Percentiles rank a stretch among this genome's conserved stretches.
phyloP scores from a whole-genome alignment of 305 asterid genomes.

The Solanum hybrid region DNA sequence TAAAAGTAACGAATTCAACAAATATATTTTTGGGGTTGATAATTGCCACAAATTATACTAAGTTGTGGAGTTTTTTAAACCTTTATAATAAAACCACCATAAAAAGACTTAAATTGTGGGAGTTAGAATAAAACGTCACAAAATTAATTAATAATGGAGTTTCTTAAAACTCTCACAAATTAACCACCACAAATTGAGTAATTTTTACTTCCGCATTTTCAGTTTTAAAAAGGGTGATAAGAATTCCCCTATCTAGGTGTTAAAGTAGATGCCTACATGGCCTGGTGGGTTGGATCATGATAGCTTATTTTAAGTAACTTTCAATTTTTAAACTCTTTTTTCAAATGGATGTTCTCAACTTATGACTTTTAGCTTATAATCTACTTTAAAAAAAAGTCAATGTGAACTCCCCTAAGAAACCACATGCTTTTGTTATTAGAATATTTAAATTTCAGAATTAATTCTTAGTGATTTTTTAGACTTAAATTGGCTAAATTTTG shows the following conservation, averaged over 20 bases:
- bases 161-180: too few species aligned
- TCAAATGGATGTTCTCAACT: neutral
- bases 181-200: too few species aligned
- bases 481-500: neutral
- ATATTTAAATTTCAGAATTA: too few species aligned
- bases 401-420: neutral
- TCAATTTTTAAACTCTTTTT: neutral
- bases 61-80: too few species aligned
- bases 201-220: neutral
- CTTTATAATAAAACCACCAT: too few species aligned
- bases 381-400: neutral
- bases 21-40: too few species aligned
- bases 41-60: too few species aligned
- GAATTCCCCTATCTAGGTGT: neutral
- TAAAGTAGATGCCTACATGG: neutral
- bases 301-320: neutral
- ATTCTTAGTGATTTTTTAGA: neutral
- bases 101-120: too few species aligned
- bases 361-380: neutral
- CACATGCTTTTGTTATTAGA: neutral
- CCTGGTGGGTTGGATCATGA: neutral
- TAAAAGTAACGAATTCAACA: too few species aligned
- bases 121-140: too few species aligned
- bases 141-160: too few species aligned
- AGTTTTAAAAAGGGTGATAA: neutral